Base-by-base conservation (phyloP, 2,329 filamentous ascomycete genomes). In the Colletotrichum ledebouriae region DNA sequence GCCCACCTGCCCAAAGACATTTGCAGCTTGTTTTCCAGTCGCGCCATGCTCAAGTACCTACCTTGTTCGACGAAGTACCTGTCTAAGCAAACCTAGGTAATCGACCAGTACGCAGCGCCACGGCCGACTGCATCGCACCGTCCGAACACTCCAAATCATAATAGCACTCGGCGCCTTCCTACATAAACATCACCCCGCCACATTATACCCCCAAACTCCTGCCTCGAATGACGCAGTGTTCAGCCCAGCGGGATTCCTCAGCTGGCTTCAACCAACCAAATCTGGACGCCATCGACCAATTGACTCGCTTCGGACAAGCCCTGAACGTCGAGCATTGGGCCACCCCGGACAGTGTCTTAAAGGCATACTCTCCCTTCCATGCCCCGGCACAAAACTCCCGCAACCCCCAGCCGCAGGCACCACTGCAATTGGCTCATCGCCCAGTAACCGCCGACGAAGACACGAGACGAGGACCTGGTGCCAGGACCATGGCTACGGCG, bases 161-260 rank as follows among this genome's bases (percentile, higher is more conserved):
- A 33, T 53, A 53, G 12, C 34, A 20, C 34, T 25, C 9, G 17
- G 9, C 20, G 34, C 33, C 12, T 12, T 55, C 52, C 52, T 55
- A 55, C 44, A 59, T 29, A 59, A 59, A 11, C 44, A 20, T n/a
- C n/a, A 15, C 29, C 34, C n/a, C 29, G 9, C 34, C 17, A 22
- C 50, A 15, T 44, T 25, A n/a, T 12, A 12, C 34, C 33, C 20
- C 63, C 41, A n/a, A 22, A 46, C 34, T 37, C 46, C 60, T 37
- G 61, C 65, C 61, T 63, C 64, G 61, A 34, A 69, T 69, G 66
- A 69, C 66, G 66, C 66, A 66, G 66, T 69, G 66, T 60, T 50
- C 66, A n/a, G 44, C 66, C 61, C 42, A 69, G 55, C 66, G 61
- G 20, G 66, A 69, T 66, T 66, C 66, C 66, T 66, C 66, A 60